Evolutionary conservation across 306 rosid species (phyloP).

Genomic region (Casuarina glauca): DNA sequence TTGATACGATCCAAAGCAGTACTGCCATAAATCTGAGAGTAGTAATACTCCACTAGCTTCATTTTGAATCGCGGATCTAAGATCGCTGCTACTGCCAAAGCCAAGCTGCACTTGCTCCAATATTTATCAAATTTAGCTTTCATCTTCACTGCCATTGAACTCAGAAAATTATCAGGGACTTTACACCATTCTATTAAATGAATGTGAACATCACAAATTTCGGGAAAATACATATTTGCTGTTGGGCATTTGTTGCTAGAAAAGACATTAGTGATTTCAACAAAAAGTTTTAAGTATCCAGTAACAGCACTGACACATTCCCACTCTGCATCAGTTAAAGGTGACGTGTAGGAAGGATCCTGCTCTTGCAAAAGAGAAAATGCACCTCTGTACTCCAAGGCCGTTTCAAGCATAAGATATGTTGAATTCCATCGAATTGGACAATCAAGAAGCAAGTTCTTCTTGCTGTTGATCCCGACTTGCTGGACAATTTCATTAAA

Average conservation of each 20-base stretch:
- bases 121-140: constrained; percentile 81
- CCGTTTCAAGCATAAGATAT: constrained; percentile 77
- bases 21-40: constrained; percentile 92
- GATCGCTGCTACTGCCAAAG: constrained; percentile 85
- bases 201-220: constrained; percentile 85
- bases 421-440: constrained; percentile 76
- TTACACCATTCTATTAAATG: constrained; percentile 89
- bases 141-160: constrained; percentile 69
- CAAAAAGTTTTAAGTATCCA: constrained; percentile 72
- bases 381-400: constrained; percentile 68
- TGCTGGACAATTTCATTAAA: constrained; percentile 70
- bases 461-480: constrained; percentile 59
- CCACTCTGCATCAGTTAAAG: constrained; percentile 82
- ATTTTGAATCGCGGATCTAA: constrained; percentile 94
- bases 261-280: constrained; percentile 68
- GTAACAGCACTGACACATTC: constrained; percentile 58
- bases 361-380: constrained; percentile 71
- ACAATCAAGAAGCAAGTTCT: constrained; percentile 61
- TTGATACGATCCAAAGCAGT: constrained; percentile 79
- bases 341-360: constrained; percentile 55
- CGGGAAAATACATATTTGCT: constrained; percentile 82
- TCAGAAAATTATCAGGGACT: constrained; percentile 70
- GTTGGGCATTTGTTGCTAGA: constrained; percentile 66
- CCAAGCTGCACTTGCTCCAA: constrained; percentile 88
- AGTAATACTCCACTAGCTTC: constrained; percentile 94